phyloP scores from a whole-genome alignment of 345 rosid species.

The Eucalyptus albens region DNA sequence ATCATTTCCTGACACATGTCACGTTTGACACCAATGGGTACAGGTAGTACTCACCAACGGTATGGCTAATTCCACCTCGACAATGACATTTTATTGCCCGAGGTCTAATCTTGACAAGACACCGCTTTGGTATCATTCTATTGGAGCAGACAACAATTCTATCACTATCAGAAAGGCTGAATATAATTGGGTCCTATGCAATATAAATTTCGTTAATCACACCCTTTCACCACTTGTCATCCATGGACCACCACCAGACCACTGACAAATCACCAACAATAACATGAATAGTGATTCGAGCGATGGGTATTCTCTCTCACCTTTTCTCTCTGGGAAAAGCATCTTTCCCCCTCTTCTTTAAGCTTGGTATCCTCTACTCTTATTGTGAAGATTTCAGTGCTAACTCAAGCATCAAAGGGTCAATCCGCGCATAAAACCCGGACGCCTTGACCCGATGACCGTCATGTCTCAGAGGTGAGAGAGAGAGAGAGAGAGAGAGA shows the following conservation, averaged over 20 bases:
- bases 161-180: neutral
- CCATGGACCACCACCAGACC: neutral
- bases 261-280: neutral
- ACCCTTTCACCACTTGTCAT: neutral
- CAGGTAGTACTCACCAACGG: neutral
- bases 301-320: neutral
- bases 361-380: neutral
- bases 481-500: no score
- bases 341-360: neutral
- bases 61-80: neutral
- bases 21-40: fast-evolving
- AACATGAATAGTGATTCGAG: neutral
- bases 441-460: neutral
- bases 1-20: neutral
- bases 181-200: neutral
- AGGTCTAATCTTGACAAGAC: neutral
- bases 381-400: neutral
- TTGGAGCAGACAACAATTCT: neutral
- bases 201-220: no score
- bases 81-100: neutral
- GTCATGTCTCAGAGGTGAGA: neutral
- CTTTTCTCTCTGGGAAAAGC: neutral
- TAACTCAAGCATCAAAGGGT: neutral
- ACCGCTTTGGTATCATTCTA: no score
- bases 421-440: neutral